Base-by-base conservation (phyloP, 169 alveolate genomes). In the Plasmodium sp. region DNA sequence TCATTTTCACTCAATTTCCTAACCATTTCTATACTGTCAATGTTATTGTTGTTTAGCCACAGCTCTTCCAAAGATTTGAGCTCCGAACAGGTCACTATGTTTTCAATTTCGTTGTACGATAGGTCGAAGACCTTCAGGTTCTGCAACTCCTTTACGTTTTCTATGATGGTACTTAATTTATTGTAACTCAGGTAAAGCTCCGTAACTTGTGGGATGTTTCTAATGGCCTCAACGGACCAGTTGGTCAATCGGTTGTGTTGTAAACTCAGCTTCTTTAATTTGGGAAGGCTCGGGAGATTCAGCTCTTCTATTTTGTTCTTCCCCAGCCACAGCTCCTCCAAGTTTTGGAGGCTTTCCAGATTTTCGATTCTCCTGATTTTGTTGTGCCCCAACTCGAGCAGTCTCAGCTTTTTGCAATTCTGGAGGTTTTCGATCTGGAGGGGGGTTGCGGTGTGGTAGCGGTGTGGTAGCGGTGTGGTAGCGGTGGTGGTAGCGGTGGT, bases 291-390 rank as follows among this genome's bases (percentile, higher is more conserved):
- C 0, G 97, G 97, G n/a, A 96, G 22, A 7, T 80, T 54, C 90
- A 97, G 82, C n/a, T 90, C 79, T 18, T 97, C 96, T 82, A 98
- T 92, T 84, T 97, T 98, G 96, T 98, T 98, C 39, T 97, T 96
- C 31, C 99, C 99, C 36, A 98, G 93, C 99, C 98, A 97, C 58
- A 98, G 96, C 74, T 98, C 97, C 80, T 75, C 95, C 58, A 98
- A 96, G 36, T 95, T 83, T 39, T 62, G 84, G 31, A 98, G 96
- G 73, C 81, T 84, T 62, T 84, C 95, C 54, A 98, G 74, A 71
- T 97, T 97, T 81, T 96, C 99, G 84, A 97, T 97, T 54, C 84
- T 95, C 48, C 97, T 90, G 33, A 98, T 96, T 90, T 91, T 94
- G 95, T 98, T 98, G 54, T 98, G 97, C 36, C 98, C 98, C 51